Conservation (phyloP, 768 basidiomycete species). For the Cubamyces sp. region DNA sequence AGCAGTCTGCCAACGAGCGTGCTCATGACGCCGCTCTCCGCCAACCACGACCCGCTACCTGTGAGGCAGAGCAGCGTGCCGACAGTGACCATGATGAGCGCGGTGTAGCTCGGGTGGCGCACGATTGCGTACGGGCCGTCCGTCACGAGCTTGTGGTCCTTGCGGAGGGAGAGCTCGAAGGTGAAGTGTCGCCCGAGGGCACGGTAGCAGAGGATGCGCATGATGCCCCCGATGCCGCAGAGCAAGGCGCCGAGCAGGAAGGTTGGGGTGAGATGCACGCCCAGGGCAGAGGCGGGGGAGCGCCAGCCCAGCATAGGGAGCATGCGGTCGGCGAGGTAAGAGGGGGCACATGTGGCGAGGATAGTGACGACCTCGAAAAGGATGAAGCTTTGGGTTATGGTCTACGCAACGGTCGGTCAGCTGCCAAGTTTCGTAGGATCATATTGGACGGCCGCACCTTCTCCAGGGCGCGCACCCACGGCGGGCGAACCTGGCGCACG, state of each 20-base stretch:
- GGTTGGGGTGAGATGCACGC: conserved; percentile 10
- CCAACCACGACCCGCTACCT: conserved; percentile 18
- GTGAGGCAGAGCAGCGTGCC: conserved; percentile 21
- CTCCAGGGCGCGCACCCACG: conserved; percentile 14
- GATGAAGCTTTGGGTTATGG: conserved; percentile 9
- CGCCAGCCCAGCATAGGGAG: conserved; percentile 16
- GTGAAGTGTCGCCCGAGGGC: conserved; percentile 29
- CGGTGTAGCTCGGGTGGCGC: conserved; percentile 32
- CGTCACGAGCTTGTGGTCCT: conserved; percentile 27
- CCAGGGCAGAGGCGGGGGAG: conserved; percentile 6
- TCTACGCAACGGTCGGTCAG: neutral
- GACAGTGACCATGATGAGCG: conserved; percentile 16
- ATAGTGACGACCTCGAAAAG: conserved; percentile 14
- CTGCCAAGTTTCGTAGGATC: neutral
- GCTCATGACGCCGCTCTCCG: conserved; percentile 21
- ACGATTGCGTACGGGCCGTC: conserved; percentile 29
- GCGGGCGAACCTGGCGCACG: conserved; percentile 16
- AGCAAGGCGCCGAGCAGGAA: conserved; percentile 12
- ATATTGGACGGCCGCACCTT: neutral
- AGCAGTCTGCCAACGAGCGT: conserved; percentile 10
- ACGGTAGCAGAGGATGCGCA: conserved; percentile 24
- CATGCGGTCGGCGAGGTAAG: neutral
- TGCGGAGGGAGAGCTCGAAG: conserved; percentile 27
- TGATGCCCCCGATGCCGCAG: conserved; percentile 8
- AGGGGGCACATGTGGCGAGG: conserved; percentile 6